Evolutionary conservation across 2,329 filamentous ascomycete genomes (phyloP).

Genomic region (Daldinia eschscholtzii): DNA sequence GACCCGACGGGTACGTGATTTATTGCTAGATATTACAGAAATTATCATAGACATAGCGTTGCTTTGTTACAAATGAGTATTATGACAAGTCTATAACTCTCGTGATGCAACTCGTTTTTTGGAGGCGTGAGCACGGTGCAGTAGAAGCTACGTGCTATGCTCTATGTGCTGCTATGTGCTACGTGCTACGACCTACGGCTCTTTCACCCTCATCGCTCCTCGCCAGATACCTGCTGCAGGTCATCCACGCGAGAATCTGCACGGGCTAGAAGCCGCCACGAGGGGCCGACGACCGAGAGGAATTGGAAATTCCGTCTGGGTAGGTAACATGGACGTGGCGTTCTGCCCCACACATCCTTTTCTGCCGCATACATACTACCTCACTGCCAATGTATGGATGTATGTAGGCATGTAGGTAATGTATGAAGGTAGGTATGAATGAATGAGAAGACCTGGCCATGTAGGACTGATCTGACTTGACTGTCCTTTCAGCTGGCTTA

Average conservation of each 20-base stretch:
- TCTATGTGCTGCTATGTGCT: conserved; percentile 19
- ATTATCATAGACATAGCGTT: neutral
- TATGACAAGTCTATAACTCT: conserved; percentile 9
- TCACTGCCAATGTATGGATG: neutral
- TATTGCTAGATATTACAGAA: conserved; percentile 3
- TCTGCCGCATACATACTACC: conserved; percentile 3
- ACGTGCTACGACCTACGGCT: conserved; percentile 20
- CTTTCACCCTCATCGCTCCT: conserved; percentile 15
- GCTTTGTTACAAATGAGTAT: neutral
- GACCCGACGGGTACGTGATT: neutral
- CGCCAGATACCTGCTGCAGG: conserved; percentile 36
- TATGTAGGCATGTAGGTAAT: neutral
- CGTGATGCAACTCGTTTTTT: neutral
- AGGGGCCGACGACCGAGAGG: conserved; percentile 41
- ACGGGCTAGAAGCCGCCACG: conserved; percentile 43
- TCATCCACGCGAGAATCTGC: conserved; percentile 43
- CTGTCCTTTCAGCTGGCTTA: conserved; percentile 31
- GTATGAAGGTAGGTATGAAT: neutral
- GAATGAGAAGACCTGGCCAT: neutral
- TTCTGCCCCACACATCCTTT: conserved; percentile 35
- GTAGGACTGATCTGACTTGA: conserved; percentile 10
- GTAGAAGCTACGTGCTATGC: conserved; percentile 19
- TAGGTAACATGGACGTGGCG: conserved; percentile 41
- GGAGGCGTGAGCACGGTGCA: conserved; percentile 26
- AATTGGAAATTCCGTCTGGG: conserved; percentile 44